Conservation (phyloP, 345 rosid genomes). For the Eucalyptus lansdowneana region DNA sequence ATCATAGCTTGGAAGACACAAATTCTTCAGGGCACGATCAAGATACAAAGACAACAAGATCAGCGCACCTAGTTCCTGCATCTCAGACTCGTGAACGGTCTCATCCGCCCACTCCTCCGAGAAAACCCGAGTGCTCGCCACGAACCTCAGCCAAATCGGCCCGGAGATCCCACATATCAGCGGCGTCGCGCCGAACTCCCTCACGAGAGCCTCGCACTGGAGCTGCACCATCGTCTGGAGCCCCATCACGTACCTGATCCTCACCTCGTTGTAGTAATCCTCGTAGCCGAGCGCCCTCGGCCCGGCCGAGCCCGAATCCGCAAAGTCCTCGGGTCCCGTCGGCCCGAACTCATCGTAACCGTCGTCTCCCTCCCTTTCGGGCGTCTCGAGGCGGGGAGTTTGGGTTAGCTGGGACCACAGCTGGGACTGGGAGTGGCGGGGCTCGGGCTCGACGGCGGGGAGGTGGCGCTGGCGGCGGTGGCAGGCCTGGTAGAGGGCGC, state of each 20-base stretch:
- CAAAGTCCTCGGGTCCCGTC: constrained; percentile 40
- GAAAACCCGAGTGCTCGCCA: constrained; percentile 36
- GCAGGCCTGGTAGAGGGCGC: constrained; percentile 27
- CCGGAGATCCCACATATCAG: constrained; percentile 50
- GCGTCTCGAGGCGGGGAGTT: neutral
- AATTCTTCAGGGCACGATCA: neutral
- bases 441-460: constrained; percentile 1
- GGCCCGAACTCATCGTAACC: constrained; percentile 15
- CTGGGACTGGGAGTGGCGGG: constrained; percentile 16
- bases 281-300: constrained; percentile 16
- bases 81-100: constrained; percentile 38
- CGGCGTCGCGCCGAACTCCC: constrained; percentile 40
- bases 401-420: constrained; percentile 30
- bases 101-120: constrained; percentile 54
- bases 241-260: constrained; percentile 61
- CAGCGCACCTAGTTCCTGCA: constrained; percentile 17
- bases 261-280: constrained; percentile 50
- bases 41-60: neutral
- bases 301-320: neutral
- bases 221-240: constrained; percentile 52
- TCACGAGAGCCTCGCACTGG: constrained; percentile 68
- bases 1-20: neutral
- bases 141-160: constrained; percentile 40
- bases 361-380: constrained; percentile 1
- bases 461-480: constrained; percentile 14